Base-by-base conservation (phyloP, 1,139 yeast species). In the Saccharomyces hybrid region DNA sequence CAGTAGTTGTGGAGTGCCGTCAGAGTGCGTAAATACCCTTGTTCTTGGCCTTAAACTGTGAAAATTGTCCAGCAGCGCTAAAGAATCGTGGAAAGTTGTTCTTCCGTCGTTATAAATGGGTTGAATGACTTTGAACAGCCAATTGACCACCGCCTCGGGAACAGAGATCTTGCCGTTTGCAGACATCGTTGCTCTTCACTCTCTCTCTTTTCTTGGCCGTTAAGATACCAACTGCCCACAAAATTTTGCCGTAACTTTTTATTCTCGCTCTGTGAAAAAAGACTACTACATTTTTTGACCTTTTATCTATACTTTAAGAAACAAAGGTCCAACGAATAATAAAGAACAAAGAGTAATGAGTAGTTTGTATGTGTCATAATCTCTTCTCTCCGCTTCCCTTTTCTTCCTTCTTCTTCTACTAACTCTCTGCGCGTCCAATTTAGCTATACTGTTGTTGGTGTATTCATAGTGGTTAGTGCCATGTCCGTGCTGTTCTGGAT, bases 391-490 rank as follows among this genome's bases (percentile, higher is more conserved):
- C 25, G 14, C 14, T n/a, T 32, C 38, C 14, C 13, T 32, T 6
- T 19, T 25, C 23, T 19, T 19, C 23, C 23, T 19, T 19, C 23
- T n/a, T 19, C 44, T 9, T 38, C 25, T 38, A 38, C 44, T 38
- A 38, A 38, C 44, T 38, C 16, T 38, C 27, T 26, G 29, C 7
- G 19, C 14, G 25, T 16, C 23, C 31, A 23, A 32, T 32, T 47
- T 59, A 84, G 96, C 57, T 86, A 84, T 79, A 81, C 88, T 54
- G 95, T 89, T 57, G 74, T 89, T 55, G 76, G 81, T 56, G 88
- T 83, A 47, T 76, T 89, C 38, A 72, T 83, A 55, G 81, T 82
- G n/a, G 84, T 79, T 27, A 82, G 79, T 31, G 70, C 80, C 50
- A 58, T 64, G 14, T 81, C 89, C 31, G 77, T 80, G 13, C 78